Evolutionary conservation across 495 filamentous ascomycete species (phyloP), one percentile per base, ranked within the genome.

Genomic region (Amorphotheca resinae): DNA sequence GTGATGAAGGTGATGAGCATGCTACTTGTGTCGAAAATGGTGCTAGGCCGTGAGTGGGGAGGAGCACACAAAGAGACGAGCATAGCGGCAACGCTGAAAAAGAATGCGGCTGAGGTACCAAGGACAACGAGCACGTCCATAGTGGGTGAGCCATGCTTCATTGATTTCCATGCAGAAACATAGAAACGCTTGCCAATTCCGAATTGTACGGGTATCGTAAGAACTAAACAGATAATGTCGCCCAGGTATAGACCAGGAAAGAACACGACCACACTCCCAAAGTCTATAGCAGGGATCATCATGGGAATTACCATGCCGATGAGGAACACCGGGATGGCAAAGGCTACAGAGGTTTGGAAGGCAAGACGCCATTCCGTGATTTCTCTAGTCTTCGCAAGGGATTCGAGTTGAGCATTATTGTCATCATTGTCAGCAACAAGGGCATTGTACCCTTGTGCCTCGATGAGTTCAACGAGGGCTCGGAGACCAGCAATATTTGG

Each of bases 1-100:
- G 84, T 84, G 60, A 95, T 85, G 60, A 96, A 96, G 0, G 86
- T 95, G 56, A 99, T 94, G 17, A 99, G 74, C 93, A 96, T 99
- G 17, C 87, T 95, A 58, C 87, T 94, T 0, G 91, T 99, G 51
- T 99, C 91, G 49, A 96, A 99, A 2, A 96, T 81, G 4, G 84
- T 95, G 42, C 74, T 77, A 1, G 91, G 91, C 16, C 79, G 72
- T 6, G 66, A 70, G 53, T 95, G 87, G 3, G 84, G 79, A 6
- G 69, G 62, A 23, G 70, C 64, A 2, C 82, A 35, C 17, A 96
- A 54, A 5, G 86, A 86, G 23, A 95, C 78, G 9, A 77, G 11
- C 87, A 99, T 96, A 9, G 87, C 81, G 32, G 82, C 77, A 49
- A 85, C 63, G 58, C 89, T 95, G 64, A 95, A 99, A 60, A 96